Conservation (phyloP, 805 yeast genomes). For the Kluyveromyces dobzhanskii region DNA sequence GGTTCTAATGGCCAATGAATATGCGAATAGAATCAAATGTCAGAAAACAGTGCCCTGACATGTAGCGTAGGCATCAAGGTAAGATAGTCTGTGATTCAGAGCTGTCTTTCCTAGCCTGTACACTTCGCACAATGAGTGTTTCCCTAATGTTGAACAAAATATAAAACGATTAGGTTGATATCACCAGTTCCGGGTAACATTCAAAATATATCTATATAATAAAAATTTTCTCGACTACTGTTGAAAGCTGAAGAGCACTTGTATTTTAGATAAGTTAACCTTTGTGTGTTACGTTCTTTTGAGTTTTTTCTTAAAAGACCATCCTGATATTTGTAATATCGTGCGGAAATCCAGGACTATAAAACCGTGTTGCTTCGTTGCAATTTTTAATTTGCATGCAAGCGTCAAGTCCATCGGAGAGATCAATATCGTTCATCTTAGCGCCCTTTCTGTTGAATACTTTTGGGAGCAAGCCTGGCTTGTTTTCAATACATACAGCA, state of each 20-base stretch:
- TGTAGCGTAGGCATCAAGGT: too few species aligned
- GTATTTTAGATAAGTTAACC: too few species aligned
- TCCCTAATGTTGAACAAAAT: too few species aligned
- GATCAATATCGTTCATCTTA: conserved; percentile 57
- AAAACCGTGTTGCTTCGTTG: conserved; percentile 62
- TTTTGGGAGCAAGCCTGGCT: neutral
- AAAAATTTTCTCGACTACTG: conserved; percentile 6
- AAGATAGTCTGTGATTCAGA: too few species aligned
- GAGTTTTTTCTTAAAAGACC: conserved; percentile 16
- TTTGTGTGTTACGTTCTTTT: conserved; percentile 2
- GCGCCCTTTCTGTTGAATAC: conserved; percentile 41
- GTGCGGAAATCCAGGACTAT: conserved; percentile 75
- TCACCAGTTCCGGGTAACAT: too few species aligned
- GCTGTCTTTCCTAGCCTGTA: too few species aligned
- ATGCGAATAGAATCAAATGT: too few species aligned
- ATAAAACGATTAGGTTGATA: too few species aligned
- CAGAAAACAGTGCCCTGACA: too few species aligned
- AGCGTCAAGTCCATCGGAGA: conserved; percentile 71
- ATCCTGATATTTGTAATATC: conserved; percentile 25
- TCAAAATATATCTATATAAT: neutral
- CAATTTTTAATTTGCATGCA: conserved; percentile 32
- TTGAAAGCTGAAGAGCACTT: too few species aligned
- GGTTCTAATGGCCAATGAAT: too few species aligned
- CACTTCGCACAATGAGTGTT: too few species aligned
- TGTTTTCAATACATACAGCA: neutral